Evolutionary conservation across 2,329 filamentous ascomycete genomes (phyloP), one percentile per base, ranked within the genome.

Genomic region (Pezicula carpinea): DNA sequence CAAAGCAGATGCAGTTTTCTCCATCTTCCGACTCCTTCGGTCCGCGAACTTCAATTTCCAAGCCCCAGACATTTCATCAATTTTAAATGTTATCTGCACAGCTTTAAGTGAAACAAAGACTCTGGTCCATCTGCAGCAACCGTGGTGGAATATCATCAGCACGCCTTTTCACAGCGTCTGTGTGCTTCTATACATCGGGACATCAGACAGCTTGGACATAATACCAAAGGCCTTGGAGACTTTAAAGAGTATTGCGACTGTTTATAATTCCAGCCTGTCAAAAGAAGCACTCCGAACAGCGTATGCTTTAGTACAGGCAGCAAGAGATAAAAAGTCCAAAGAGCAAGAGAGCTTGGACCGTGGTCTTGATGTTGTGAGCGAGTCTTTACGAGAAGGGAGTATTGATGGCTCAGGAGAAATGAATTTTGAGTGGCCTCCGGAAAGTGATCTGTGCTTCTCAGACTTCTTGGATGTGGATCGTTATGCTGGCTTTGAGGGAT

Each of bases 381-480:
- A 47, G 6, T 8, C 29, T 8, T n/a, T n/a, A n/a, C n/a, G n/a
- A n/a, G n/a, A n/a, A n/a, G n/a, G n/a, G n/a, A 8, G 14, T 8
- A 8, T 32, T 32, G 29, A 32, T 50, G 6, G 23, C 26, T 1
- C 31, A 40, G n/a, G 17, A 41, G 29, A 21, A n/a, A 7, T 19
- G n/a, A 33, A 35, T 26, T 43, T 51, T 32, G 47, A 52, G 14
- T 50, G 40, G 46, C 41, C 34, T 6, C 42, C 44, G 14, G 44
- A 48, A 23, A 38, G 38, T 18, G 50, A 52, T 17, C 26, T 48
- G 23, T 43, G 31, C 4, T 47, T 41, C 14, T 35, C 47, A 4
- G 47, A 46, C 8, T 48, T 47, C 29, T 33, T 48, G 72, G 13
- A n/a, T n/a, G n/a, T n/a, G n/a, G n/a, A n/a, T n/a, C n/a, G n/a